A percentile compares a stretch with the other conserved stretches of the same genome.
These are phyloP conservation scores for Macrolepiota albuminosa DNA, from an alignment of 768 basidiomycete genomes.

Conservation along the genomic window DNA sequence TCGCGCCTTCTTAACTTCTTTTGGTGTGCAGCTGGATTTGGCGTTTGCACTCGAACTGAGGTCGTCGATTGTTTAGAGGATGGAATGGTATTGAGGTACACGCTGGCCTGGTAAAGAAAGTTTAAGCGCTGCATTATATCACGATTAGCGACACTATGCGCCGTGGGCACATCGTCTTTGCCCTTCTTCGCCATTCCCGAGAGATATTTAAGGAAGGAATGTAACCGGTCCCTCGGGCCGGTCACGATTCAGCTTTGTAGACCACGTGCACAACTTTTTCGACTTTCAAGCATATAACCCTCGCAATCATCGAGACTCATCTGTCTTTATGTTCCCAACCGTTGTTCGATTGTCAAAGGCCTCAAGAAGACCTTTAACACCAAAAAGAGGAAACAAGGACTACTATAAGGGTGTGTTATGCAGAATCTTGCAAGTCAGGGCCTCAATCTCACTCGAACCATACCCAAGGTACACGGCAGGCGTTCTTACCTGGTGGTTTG, in stretches of 20 bases:
- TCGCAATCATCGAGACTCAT: neutral
- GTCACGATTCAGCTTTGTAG: neutral
- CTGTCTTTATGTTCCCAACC: constrained; percentile 59
- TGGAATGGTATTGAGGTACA: constrained; percentile 38
- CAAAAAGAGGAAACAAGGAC: constrained; percentile 92
- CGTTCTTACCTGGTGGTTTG: constrained; percentile 75
- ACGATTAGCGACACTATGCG: constrained; percentile 54
- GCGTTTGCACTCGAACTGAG: neutral
- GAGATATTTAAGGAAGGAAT: neutral
- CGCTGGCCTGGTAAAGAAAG: constrained; percentile 80
- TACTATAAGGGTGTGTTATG: constrained; percentile 82
- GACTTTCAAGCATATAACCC: neutral
- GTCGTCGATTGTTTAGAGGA: constrained; percentile 1
- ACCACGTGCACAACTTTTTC: constrained; percentile 13
- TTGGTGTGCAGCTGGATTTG: neutral
- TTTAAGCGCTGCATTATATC: constrained; percentile 82
- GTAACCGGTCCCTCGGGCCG: neutral
- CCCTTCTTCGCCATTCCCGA: constrained; percentile 65
- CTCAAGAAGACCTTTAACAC: constrained; percentile 73
- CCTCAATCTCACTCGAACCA: neutral
- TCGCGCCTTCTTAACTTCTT: constrained; percentile 15
- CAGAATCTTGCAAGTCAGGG: neutral
- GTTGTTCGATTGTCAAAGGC: constrained; percentile 73
- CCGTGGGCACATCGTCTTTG: constrained; percentile 53
- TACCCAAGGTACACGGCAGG: constrained; percentile 71